These are phyloP conservation scores for Cucurbita ficifolia DNA, from an alignment of 306 rosid species.

Conservation along the genomic window DNA sequence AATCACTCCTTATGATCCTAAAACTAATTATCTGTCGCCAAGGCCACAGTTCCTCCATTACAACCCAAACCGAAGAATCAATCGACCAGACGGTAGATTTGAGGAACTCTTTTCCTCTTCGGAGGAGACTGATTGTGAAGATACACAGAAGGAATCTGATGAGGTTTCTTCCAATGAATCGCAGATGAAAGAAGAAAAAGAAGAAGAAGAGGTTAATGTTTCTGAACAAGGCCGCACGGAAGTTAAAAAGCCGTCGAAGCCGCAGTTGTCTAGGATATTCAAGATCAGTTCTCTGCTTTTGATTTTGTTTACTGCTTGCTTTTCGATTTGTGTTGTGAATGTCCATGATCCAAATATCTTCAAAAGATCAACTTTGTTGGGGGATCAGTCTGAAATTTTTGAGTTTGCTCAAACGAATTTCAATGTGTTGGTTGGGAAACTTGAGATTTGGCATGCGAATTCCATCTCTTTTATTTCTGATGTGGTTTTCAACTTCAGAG, in stretches of 20 bases:
- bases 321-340: slow-evolving; percentile 19
- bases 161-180: slow-evolving; percentile 38
- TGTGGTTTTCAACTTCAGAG: slow-evolving; percentile 22
- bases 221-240: slow-evolving; percentile 21
- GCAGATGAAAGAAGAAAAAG: slow-evolving; percentile 7
- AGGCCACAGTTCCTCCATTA: slow-evolving; percentile 82
- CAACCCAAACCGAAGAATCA: slow-evolving; percentile 45
- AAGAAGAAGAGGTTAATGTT: slow-evolving; percentile 2
- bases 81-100: slow-evolving; percentile 16
- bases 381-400: slow-evolving; percentile 14
- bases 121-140: slow-evolving; percentile 39
- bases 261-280: slow-evolving; percentile 17
- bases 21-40: slow-evolving; percentile 66
- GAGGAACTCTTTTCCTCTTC: slow-evolving; percentile 37
- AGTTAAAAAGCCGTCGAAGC: slow-evolving; percentile 17
- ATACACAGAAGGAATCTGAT: slow-evolving; percentile 35
- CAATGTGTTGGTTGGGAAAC: slow-evolving; percentile 19
- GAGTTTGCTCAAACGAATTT: slow-evolving; percentile 28
- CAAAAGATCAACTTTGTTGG: slow-evolving; percentile 14
- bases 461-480: slow-evolving; percentile 19
- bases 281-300: slow-evolving; percentile 30
- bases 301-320: slow-evolving; percentile 24
- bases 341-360: slow-evolving; percentile 19
- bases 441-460: slow-evolving; percentile 18
- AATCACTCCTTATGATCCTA: slow-evolving; percentile 61